Conservation (phyloP, 176 grass and related monocot species). For the Phoenix dactylifera region DNA sequence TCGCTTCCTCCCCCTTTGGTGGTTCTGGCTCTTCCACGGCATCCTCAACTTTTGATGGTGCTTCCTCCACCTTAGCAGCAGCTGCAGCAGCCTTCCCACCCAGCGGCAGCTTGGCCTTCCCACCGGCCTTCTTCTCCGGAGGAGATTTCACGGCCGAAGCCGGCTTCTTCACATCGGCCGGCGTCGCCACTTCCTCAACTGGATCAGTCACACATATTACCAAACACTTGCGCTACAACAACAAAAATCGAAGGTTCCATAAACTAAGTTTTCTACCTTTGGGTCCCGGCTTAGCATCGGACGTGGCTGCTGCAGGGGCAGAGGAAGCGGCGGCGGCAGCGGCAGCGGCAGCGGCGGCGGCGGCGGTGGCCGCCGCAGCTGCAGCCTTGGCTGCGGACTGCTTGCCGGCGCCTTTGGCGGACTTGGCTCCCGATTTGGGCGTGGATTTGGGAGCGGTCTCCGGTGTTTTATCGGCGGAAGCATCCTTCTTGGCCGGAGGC, state of each 20-base stretch:
- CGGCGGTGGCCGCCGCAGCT: not conserved
- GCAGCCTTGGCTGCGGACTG: not conserved
- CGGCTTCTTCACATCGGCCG: conserved; percentile 4
- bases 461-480: not conserved
- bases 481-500: conserved; percentile 1
- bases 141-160: not conserved
- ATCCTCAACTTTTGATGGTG: not conserved
- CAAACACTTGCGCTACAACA: not conserved
- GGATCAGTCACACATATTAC: conserved; percentile 1
- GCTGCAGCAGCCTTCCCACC: not conserved
- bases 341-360: too few relatives aligned
- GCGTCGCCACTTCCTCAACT: conserved; percentile 1
- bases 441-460: not conserved
- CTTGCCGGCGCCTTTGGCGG: not conserved
- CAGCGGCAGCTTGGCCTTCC: not conserved
- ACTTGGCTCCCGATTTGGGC: conserved; percentile 3
- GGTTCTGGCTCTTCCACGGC: not conserved
- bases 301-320: not conserved
- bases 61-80: not conserved
- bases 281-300: not conserved
- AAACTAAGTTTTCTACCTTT: conserved; percentile 1
- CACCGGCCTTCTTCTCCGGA: not conserved
- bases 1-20: too few relatives aligned
- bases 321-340: not conserved
- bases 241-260: not conserved